Conservation (phyloP, 148 eudicot species). For the Pouteria glomerata region DNA sequence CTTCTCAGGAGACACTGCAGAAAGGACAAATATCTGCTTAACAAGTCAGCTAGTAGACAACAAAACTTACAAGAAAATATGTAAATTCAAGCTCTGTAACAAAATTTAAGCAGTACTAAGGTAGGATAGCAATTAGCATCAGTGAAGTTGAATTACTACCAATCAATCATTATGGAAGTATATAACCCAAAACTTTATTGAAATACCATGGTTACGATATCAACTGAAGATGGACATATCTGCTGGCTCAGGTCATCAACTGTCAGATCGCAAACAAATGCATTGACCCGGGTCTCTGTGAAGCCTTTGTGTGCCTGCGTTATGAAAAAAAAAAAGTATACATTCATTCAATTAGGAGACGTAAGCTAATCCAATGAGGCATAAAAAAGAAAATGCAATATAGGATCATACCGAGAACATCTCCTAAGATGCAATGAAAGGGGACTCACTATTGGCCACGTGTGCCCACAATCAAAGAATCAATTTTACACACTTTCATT, state of each 20-base stretch:
- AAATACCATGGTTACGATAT: slow-evolving; percentile 92
- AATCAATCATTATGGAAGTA: not conserved
- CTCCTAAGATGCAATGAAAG: not conserved
- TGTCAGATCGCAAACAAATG: slow-evolving; percentile 90
- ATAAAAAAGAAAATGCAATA: not conserved
- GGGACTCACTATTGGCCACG: not conserved
- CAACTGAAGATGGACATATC: slow-evolving; percentile 79
- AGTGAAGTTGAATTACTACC: slow-evolving; percentile 1
- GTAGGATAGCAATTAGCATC: not conserved
- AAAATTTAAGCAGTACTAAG: not conserved
- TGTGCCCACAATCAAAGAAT: slow-evolving; percentile 1
- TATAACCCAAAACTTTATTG: not conserved
- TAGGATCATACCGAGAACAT: not conserved
- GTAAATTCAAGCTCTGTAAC: slow-evolving; percentile 4
- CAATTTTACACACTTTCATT: not conserved
- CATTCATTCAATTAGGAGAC: not conserved
- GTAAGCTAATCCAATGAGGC: not conserved
- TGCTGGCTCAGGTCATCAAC: slow-evolving; percentile 64
- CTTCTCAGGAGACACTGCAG: slow-evolving; percentile 98
- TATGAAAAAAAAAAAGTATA: slow-evolving; percentile 6
- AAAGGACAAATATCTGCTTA: slow-evolving; percentile 93
- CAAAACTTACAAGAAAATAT: not conserved
- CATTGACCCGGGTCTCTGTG: slow-evolving; percentile 59
- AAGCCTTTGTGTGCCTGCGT: slow-evolving; percentile 86
- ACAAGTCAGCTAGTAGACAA: slow-evolving; percentile 55